A percentile compares a stretch with the other conserved stretches of the same genome.
phyloP scores from a whole-genome alignment of 345 rosid species.

The Gossypium raimondii region DNA sequence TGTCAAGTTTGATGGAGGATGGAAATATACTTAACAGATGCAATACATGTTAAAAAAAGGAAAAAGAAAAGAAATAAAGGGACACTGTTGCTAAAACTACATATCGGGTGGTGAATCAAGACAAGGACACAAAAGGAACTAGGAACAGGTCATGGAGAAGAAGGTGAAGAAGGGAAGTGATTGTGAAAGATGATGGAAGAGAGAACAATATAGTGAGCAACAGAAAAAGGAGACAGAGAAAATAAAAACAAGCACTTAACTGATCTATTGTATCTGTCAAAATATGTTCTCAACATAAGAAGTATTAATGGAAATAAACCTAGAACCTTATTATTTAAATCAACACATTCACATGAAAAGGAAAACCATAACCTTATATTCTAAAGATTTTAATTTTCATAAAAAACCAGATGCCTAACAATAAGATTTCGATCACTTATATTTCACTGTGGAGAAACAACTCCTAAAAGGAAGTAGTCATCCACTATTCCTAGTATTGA shows the following conservation, averaged over 20 bases:
- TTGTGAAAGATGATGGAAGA: background rate
- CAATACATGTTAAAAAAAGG: background rate
- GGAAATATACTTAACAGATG: background rate
- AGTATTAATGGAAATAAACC: background rate
- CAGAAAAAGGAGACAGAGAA: conserved; percentile 3
- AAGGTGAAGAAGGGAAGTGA: background rate
- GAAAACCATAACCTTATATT: background rate
- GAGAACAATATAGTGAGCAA: background rate
- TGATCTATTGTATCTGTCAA: background rate
- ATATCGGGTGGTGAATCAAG: background rate
- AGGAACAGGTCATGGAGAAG: background rate
- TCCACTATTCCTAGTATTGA: background rate
- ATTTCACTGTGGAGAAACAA: background rate
- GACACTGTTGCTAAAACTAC: background rate
- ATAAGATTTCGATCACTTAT: background rate
- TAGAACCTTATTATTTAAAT: background rate
- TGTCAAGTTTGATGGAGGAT: background rate
- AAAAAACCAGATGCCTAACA: background rate
- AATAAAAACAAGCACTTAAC: background rate
- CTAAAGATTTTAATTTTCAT: background rate
- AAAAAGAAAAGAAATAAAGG: background rate
- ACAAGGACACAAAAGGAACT: background rate
- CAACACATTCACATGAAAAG: background rate
- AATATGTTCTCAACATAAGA: background rate
- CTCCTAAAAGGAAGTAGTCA: background rate